These are phyloP conservation scores for Picea abies DNA, from an alignment of 83 land plant species.

Conservation along the genomic window DNA sequence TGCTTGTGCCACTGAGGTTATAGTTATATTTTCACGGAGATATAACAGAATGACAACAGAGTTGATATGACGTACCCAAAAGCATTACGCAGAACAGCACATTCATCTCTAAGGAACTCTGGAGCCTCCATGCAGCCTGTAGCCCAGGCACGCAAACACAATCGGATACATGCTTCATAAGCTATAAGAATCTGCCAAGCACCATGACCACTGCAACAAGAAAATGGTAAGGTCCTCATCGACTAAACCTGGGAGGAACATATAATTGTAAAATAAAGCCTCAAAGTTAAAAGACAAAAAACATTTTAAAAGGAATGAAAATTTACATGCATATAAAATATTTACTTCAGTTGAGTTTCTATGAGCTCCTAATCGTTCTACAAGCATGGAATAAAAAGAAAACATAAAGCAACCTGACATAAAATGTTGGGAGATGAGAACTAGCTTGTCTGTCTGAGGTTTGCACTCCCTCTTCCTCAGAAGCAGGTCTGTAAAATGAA, in stretches of 20 bases:
- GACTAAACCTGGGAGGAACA: neutral
- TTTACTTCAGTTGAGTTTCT: neutral
- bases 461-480: conserved; percentile 18
- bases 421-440: conserved; percentile 20
- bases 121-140: conserved; percentile 93
- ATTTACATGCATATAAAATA: neutral
- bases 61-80: conserved; percentile 71
- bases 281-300: neutral
- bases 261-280: neutral
- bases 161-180: conserved; percentile 94
- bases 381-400: neutral
- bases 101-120: conserved; percentile 90
- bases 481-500: conserved; percentile 6
- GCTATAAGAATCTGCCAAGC: conserved; percentile 95
- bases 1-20: neutral
- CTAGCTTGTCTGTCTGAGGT: conserved; percentile 25
- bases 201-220: conserved; percentile 69
- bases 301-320: neutral
- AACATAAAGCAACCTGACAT: conserved; percentile 36
- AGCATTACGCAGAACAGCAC: conserved; percentile 75
- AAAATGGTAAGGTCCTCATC: conserved; percentile 1
- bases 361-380: neutral
- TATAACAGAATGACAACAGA: neutral
- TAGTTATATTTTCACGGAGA: neutral
- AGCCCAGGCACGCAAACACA: conserved; percentile 91